Percentiles rank a stretch among this genome's conserved stretches.
Conservation (phyloP, 306 rosid species). For the Cucurbita ficifolia region DNA sequence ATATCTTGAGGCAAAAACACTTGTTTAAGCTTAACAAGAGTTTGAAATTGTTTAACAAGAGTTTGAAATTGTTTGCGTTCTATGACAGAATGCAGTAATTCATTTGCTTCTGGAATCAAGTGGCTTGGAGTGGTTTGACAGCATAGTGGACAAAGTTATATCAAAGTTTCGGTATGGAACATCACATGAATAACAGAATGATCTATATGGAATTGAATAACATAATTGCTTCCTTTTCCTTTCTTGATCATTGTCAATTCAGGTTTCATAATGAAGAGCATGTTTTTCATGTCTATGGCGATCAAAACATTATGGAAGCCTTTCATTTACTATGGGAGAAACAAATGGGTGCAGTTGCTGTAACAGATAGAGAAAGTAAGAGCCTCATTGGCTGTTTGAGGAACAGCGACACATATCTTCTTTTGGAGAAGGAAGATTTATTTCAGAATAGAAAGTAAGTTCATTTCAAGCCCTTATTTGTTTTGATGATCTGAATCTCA, state of each 20-base stretch:
- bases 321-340: conserved; percentile 27
- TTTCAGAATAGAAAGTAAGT: conserved; percentile 29
- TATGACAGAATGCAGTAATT: conserved; percentile 37
- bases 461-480: neutral
- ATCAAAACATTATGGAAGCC: conserved; percentile 47
- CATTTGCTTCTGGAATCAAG: conserved; percentile 49
- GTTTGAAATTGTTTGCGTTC: conserved; percentile 1
- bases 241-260: conserved; percentile 1
- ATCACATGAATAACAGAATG: neutral
- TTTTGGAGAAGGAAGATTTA: conserved; percentile 27
- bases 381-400: conserved; percentile 48
- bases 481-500: neutral
- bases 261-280: conserved; percentile 42
- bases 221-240: neutral
- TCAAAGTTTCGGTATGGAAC: conserved; percentile 32
- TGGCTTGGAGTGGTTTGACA: conserved; percentile 49
- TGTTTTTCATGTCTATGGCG: conserved; percentile 27
- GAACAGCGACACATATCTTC: conserved; percentile 26
- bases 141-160: conserved; percentile 32
- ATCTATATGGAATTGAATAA: neutral
- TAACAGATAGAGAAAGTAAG: conserved; percentile 22
- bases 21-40: too few relatives aligned
- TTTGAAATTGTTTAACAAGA: neutral
- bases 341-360: conserved; percentile 30
- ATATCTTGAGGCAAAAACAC: too few relatives aligned